Evolutionary conservation across 1,284 basidiomycete genomes (phyloP), one percentile per base, ranked within the genome.

Genomic region (Sanghuangporus weigelae): DNA sequence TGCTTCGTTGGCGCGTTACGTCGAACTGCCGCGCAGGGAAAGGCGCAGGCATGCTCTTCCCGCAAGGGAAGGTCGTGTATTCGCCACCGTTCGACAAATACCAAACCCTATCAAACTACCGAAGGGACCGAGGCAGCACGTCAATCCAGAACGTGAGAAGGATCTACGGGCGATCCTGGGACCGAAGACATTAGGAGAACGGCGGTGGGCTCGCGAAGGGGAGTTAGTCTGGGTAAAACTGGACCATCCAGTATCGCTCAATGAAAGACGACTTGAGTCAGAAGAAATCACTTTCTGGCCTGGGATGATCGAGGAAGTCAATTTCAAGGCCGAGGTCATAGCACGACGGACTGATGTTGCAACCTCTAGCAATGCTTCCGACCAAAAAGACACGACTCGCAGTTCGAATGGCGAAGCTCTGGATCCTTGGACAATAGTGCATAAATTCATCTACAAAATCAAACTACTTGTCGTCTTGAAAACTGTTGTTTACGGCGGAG

Each of bases 141-240:
- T 86, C 72, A 73, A 81, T 10, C 80, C 79, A 11, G 86, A 90
- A 65, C 79, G 86, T 26, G 82, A 83, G 62, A 73, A 76, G 21
- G 87, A 91, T 69, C 74, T 90, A 50, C 76, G 84, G 19, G 81
- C 84, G 1, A 72, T 83, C 3, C 78, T 81, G 63, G 71, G 73
- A 1, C 74, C 75, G 67, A 73, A 76, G 35, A 36, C 53, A 2
- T 8, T 58, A 39, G 62, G 62, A 44, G 71, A 82, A 16, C 79
- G 79, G 50, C 78, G 86, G 57, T 84, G 81, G 78, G 88, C 82
- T 69, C 79, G 90, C 63, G 79, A 82, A 38, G 85, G 84, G 21
- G 91, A 93, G 72, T 69, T 92, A 23, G 78, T 93, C 6, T 93
- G 91, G 90, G 88, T 84, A 63, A 77, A 79, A 16, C 73, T 93